These are phyloP conservation scores for Dryas octopetala DNA, from an alignment of 306 rosid species.

Conservation along the genomic window DNA sequence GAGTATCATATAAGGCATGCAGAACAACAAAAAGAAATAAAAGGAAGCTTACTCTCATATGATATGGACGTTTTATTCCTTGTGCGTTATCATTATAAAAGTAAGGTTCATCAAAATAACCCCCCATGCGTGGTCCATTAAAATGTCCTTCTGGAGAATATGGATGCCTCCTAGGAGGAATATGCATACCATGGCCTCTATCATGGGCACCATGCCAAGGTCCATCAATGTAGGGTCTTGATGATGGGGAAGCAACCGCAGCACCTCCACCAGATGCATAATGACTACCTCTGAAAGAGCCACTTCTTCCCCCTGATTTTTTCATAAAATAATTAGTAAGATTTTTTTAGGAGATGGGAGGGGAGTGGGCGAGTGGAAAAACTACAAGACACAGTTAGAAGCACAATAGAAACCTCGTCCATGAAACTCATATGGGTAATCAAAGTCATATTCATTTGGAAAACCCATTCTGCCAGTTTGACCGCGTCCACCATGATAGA, in stretches of 20 bases:
- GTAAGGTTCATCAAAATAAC: conserved; percentile 58
- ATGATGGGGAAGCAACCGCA: conserved; percentile 46
- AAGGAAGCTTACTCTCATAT: conserved; percentile 56
- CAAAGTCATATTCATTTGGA: conserved; percentile 29
- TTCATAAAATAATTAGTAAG: conserved; percentile 3
- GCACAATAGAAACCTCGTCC: conserved; percentile 44
- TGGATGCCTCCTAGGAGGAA: conserved; percentile 54
- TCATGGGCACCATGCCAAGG: conserved; percentile 51
- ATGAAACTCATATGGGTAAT: conserved; percentile 43
- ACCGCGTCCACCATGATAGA: conserved; percentile 46
- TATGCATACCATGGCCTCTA: conserved; percentile 48
- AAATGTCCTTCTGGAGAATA: conserved; percentile 52
- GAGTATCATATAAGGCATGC: conserved; percentile 11
- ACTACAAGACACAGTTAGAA: conserved; percentile 16
- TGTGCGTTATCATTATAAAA: conserved; percentile 42
- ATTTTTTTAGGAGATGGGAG: not conserved
- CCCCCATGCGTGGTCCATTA: conserved; percentile 46
- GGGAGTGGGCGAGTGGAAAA: not conserved
- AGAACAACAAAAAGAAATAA: conserved; percentile 2
- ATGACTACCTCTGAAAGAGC: conserved; percentile 44
- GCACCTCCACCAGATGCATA: conserved; percentile 42
- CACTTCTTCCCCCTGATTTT: conserved; percentile 54
- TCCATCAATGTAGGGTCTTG: conserved; percentile 47
- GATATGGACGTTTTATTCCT: conserved; percentile 66
- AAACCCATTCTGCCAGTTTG: conserved; percentile 53